Conservation (phyloP, 192 early-diverging fungal genomes). For the Mortierella alpina region DNA sequence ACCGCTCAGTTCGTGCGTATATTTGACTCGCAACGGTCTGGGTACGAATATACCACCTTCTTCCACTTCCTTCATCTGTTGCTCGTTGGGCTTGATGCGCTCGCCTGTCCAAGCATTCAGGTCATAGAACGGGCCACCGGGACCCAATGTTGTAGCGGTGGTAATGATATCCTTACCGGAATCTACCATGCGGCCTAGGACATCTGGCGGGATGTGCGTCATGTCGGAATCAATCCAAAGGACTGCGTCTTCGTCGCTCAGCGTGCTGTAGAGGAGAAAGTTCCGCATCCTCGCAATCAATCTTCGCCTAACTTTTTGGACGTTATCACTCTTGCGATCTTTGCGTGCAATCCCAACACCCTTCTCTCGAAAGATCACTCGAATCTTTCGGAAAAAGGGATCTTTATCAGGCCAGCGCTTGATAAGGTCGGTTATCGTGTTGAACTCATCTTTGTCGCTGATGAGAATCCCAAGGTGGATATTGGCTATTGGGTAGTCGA, state of each 20-base stretch:
- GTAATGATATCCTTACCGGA: constrained; percentile 55
- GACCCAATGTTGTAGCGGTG: constrained; percentile 20
- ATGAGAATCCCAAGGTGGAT: neutral
- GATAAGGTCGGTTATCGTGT: neutral
- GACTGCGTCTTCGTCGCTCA: constrained; percentile 36
- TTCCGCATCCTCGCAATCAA: constrained; percentile 44
- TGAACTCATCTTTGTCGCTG: neutral
- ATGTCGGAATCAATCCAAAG: constrained; percentile 58
- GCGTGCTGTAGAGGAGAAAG: constrained; percentile 15
- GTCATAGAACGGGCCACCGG: neutral
- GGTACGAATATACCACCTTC: constrained; percentile 6
- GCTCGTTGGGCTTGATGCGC: constrained; percentile 24
- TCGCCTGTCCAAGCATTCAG: constrained; percentile 9
- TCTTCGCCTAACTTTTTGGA: constrained; percentile 42
- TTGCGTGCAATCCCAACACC: neutral
- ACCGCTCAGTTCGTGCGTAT: neutral
- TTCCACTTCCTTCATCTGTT: constrained; percentile 12
- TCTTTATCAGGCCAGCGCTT: neutral
- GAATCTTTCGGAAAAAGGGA: neutral
- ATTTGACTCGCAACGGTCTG: neutral
- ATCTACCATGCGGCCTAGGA: constrained; percentile 37
- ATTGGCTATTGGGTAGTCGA: neutral
- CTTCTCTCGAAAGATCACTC: constrained; percentile 8
- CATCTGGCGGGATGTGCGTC: constrained; percentile 25
- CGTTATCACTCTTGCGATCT: constrained; percentile 31